Evolutionary conservation across 352 stramenopile species (phyloP), one percentile per base, ranked within the genome.

Genomic region (Phytophthora fragariaefolia): DNA sequence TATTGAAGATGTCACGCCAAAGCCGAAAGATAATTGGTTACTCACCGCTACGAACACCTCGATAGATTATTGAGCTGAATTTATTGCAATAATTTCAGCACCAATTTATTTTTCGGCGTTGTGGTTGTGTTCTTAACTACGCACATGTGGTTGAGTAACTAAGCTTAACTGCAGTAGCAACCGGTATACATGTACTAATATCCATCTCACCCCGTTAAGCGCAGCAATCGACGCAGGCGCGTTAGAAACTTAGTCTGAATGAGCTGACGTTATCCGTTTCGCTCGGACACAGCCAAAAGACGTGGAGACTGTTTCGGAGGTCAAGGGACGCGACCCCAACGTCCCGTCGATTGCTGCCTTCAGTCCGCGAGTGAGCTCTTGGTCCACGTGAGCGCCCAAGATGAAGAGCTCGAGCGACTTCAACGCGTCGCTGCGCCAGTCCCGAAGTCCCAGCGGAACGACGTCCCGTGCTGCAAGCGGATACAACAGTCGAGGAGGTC

Each of bases 391-490:
- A 24, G 9, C 9, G 5, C 17, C 46, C 30, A 52, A 57, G 59
- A 81, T 81, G 73, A 76, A 65, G 63, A 71, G 58, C 46, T 45
- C 58, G 28, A 78, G 73, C 38, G 73, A 81, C 60, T 79, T 81
- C 22, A 74, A 67, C 42, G 30, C 56, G 30, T 71, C 63, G 27
- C 43, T 75, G 32, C 66, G 73, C 32, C 59, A 74, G 49, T 77
- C 60, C 18, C 15, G 58, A 23, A 74, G 69, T 50, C 51, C 65
- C 58, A 69, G 65, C 34, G 53, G 57, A 10, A 60, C 34, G 9
- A 57, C 68, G 17, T 36, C 63, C 26, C 71, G 63, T 13, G 60
- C 54, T 32, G 9, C 47, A 47, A 68, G 50, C 38, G 45, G 43
- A 4, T 60, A 71, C 48, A 48, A 47, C 32, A 61, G 58, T 34